Percentiles rank a stretch among this genome's conserved stretches.
Evolutionary conservation across 2,329 filamentous ascomycete species (phyloP).

Genomic region (Pyricularia pennisetigena): DNA sequence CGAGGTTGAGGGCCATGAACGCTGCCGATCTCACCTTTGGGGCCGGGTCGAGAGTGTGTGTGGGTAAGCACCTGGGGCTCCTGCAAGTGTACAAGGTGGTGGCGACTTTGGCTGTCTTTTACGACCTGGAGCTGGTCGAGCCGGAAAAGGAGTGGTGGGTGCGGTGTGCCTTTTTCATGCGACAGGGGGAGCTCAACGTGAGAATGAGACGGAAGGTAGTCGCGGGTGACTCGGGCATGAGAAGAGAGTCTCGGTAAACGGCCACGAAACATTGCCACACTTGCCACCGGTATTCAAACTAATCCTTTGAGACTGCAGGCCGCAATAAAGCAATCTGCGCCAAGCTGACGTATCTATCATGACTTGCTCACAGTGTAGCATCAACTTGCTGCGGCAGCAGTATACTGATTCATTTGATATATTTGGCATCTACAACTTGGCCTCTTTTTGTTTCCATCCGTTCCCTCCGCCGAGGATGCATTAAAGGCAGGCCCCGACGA

Average conservation of each 20-base stretch:
- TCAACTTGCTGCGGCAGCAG: not conserved
- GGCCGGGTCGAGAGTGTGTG: slow-evolving; percentile 26
- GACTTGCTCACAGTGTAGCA: not conserved
- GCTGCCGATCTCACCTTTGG: slow-evolving; percentile 27
- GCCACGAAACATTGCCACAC: not conserved
- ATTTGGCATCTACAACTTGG: not conserved
- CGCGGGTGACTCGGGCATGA: not conserved
- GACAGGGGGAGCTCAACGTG: slow-evolving; percentile 4
- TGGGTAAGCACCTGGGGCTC: slow-evolving; percentile 24
- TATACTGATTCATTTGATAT: not conserved
- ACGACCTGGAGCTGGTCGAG: slow-evolving; percentile 21
- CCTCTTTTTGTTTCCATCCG: not conserved
- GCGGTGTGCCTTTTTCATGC: slow-evolving; percentile 7
- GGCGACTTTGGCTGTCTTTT: slow-evolving; percentile 31
- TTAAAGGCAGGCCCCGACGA: not conserved
- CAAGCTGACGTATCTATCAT: not conserved
- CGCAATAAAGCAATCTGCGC: not conserved
- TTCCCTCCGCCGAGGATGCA: not conserved
- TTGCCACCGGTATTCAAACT: not conserved
- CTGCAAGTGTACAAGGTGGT: slow-evolving; percentile 25
- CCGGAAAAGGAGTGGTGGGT: slow-evolving; percentile 13
- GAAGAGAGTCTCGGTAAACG: not conserved
- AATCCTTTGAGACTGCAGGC: not conserved
- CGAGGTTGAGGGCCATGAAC: slow-evolving; percentile 25
- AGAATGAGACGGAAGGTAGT: not conserved